Conservation (phyloP, 148 eudicot species). For the Fagopyrum esculentum region DNA sequence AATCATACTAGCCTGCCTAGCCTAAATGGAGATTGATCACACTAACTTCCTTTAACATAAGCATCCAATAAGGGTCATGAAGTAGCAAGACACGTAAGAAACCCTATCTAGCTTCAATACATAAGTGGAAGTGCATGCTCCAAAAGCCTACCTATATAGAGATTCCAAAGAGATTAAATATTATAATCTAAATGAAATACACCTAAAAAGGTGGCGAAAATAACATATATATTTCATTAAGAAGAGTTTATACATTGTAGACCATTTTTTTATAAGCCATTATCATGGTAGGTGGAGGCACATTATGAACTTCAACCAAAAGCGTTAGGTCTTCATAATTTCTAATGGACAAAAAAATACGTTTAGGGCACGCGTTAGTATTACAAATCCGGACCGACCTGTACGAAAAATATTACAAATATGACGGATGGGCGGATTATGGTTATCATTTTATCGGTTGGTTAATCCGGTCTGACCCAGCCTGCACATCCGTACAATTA, state of each 20-base stretch:
- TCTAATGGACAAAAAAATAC: no score
- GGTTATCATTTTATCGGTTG: no score
- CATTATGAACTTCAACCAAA: neutral
- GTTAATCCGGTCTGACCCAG: no score
- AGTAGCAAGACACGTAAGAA: neutral
- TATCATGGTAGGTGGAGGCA: slow-evolving; percentile 4
- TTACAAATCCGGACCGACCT: no score
- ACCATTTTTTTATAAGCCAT: neutral
- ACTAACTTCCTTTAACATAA: neutral
- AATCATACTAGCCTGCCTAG: neutral
- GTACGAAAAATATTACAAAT: no score
- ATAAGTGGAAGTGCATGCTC: neutral
- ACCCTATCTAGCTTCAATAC: neutral
- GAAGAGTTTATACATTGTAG: neutral
- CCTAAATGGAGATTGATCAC: neutral
- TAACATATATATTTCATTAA: neutral
- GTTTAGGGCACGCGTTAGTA: no score
- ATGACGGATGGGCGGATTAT: no score
- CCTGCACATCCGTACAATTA: no score
- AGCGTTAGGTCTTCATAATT: no score
- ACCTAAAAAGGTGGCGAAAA: neutral
- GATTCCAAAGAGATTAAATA: neutral
- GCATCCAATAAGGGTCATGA: neutral
- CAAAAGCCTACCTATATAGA: neutral
- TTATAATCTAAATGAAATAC: neutral